Percentiles rank a stretch among this genome's conserved stretches.
Conservation (phyloP, 1,284 basidiomycete species). For the Somion occarium region DNA sequence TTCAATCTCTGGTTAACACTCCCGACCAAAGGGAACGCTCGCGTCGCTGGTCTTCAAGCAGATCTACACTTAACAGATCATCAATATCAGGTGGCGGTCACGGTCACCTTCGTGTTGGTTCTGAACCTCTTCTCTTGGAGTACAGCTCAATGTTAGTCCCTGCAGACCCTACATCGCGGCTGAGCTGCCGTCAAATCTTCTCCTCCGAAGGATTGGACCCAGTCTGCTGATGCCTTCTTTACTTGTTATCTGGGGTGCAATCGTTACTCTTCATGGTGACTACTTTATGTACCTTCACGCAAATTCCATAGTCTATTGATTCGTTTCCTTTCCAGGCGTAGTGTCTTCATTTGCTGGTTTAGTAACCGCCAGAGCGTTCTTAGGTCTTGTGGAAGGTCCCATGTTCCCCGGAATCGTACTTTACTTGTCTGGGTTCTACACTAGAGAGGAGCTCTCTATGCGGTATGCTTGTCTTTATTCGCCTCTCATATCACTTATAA, state of each 20-base stretch:
- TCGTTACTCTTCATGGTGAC: neutral
- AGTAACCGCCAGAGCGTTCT: neutral
- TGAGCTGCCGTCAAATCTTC: neutral
- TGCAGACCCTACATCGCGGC: neutral
- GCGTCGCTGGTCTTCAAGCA: neutral
- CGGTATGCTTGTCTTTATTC: neutral
- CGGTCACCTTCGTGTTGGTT: neutral
- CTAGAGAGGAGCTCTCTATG: neutral
- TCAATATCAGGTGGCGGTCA: neutral
- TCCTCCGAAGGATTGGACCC: neutral
- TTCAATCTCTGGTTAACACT: neutral
- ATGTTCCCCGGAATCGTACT: slow-evolving; percentile 1
- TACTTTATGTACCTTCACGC: neutral
- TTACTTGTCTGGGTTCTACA: neutral
- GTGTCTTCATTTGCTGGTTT: neutral
- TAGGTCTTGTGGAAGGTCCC: neutral
- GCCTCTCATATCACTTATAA: neutral
- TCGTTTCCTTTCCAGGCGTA: neutral
- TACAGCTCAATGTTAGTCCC: neutral
- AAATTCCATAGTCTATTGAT: neutral
- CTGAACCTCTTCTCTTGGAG: neutral
- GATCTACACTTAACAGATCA: neutral
- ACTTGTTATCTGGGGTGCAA: neutral
- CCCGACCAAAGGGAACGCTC: neutral
- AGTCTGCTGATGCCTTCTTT: neutral